These are phyloP conservation scores for Datura wrightii DNA, from an alignment of 257 asterid species.

Conservation along the genomic window DNA sequence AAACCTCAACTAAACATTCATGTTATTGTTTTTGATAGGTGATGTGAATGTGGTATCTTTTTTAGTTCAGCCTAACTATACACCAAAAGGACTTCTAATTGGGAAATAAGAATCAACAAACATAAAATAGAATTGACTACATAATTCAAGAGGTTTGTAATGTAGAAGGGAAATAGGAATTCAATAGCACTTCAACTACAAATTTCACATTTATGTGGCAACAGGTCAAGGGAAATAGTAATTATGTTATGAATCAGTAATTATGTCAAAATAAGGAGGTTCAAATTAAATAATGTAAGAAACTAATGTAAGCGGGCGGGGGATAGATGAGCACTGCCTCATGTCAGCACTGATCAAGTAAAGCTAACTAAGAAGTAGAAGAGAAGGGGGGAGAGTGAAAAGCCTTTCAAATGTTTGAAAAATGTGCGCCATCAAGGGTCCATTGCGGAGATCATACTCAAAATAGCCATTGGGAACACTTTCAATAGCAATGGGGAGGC, in stretches of 20 bases:
- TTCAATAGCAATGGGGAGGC: conserved; percentile 60
- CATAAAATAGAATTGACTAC: no score
- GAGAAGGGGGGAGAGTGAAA: background rate
- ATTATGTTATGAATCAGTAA: background rate
- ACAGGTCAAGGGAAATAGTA: conserved; percentile 4
- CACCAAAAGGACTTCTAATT: no score
- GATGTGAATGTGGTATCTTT: no score
- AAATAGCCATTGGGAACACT: conserved; percentile 61
- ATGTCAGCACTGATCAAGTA: background rate
- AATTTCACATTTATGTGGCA: no score
- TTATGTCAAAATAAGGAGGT: background rate
- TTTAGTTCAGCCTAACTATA: no score
- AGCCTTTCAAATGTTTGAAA: conserved; percentile 64
- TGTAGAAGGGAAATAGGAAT: no score
- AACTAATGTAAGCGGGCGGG: background rate
- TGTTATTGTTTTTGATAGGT: no score
- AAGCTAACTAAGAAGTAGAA: background rate
- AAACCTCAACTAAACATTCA: no score
- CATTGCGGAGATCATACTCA: conserved; percentile 66
- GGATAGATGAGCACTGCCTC: background rate
- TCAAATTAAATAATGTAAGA: background rate
- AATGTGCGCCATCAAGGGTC: conserved; percentile 66
- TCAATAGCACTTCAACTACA: no score
- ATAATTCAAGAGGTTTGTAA: no score
- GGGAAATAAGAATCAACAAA: no score